Evolutionary conservation across 2,329 filamentous ascomycete species (phyloP), one percentile per base, ranked within the genome.

Genomic region (Botrytis cinerea): DNA sequence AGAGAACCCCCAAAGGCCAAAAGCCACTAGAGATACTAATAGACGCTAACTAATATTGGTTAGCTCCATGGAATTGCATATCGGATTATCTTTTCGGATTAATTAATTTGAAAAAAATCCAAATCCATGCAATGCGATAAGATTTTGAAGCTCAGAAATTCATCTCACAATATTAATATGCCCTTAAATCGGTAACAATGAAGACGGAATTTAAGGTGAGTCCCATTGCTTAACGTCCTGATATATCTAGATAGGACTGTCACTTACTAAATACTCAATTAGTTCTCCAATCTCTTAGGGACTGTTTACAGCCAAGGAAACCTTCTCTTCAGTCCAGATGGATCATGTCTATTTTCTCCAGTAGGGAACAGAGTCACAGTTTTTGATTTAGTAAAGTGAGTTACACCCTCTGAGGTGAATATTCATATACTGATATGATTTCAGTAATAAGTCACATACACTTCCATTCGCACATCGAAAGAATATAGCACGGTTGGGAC

Each of bases 221-320:
- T 22, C 38, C 9, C 4, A 3, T 25, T 28, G 8, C 38, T 48
- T 57, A 16, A 22, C 16, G 43, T 59, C 62, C 22, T 1, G 28
- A 1, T 5, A 60, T 32, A 9, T 28, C n/a, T 18, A 57, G 51
- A 28, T 18, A 9, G 14, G 8, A 57, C 14, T 32, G 16, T 60
- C 43, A 38, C 35, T 68, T 61, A 73, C 84, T 73, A 84, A 75
- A 14, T 22, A 38, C n/a, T 35, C n/a, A 64, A 61, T 2, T 80
- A 98, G 95, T 99, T 99, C 85, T 97, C 95, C 82, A 99, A 98
- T 84, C 89, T 99, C 82, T 89, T 99, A 81, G 97, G 96, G 82
- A 99, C 96, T 78, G 96, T 99, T 82, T 99, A 98, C 87, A 94
- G 94, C 86, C 93, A 95, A 89, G 96, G 97, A 84, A 99, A 98